Evolutionary conservation across 2,329 filamentous ascomycete genomes (phyloP).

Genomic region (Diaporthe sp.): DNA sequence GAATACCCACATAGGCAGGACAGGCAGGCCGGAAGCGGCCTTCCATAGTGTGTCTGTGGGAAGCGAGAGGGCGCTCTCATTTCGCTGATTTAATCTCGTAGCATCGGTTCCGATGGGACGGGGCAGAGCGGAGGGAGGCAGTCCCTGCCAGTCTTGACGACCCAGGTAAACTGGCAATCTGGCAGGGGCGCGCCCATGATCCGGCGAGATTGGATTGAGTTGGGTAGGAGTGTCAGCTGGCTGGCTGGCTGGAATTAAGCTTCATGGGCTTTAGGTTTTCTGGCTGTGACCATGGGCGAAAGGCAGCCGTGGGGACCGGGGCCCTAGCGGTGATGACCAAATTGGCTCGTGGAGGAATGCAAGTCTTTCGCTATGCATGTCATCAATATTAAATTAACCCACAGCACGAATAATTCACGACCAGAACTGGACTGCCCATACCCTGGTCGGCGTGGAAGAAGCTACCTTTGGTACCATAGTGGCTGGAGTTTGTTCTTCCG

Average conservation of each 20-base stretch:
- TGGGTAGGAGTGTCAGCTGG: slow-evolving; percentile 6
- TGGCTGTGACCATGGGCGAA: slow-evolving; percentile 6
- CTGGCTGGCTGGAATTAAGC: slow-evolving; percentile 16
- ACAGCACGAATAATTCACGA: not conserved
- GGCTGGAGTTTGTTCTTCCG: slow-evolving; percentile 23
- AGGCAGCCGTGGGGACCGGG: not conserved
- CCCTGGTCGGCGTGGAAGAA: not conserved
- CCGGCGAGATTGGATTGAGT: slow-evolving; percentile 13
- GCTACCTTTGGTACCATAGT: not conserved
- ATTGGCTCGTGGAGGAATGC: slow-evolving; percentile 20
- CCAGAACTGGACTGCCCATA: not conserved
- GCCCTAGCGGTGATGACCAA: slow-evolving; percentile 3
- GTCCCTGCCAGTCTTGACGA: not conserved
- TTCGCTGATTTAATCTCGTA: slow-evolving; percentile 15
- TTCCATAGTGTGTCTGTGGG: slow-evolving; percentile 10
- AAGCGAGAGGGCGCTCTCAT: not conserved
- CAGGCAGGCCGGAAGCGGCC: slow-evolving; percentile 11
- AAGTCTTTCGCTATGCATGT: slow-evolving; percentile 11
- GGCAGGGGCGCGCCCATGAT: not conserved
- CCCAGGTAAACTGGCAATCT: not conserved
- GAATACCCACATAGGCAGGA: slow-evolving; percentile 2
- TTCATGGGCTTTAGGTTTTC: slow-evolving; percentile 26
- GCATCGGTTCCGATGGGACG: slow-evolving; percentile 20
- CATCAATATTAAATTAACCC: slow-evolving; percentile 24
- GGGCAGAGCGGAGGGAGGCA: slow-evolving; percentile 3